Evolutionary conservation across 1,284 basidiomycete species (phyloP).

Genomic region (Ustilago xerochloae): DNA sequence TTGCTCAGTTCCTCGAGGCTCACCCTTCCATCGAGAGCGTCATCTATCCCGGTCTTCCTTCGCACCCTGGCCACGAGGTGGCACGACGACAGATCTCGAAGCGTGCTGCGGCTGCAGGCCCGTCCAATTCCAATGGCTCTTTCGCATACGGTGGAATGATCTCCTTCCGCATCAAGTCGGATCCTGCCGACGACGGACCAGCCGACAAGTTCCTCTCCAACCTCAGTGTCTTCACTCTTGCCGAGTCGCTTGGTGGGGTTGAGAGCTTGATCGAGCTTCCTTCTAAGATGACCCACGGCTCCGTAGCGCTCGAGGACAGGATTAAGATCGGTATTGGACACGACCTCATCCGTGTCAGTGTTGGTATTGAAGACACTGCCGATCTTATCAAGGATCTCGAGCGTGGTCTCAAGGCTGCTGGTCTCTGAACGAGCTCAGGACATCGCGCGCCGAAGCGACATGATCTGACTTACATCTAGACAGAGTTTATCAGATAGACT

Average conservation of each 20-base stretch:
- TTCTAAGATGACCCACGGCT: conserved; percentile 69
- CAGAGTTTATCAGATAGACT: conserved; percentile 9
- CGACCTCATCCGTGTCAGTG: conserved; percentile 82
- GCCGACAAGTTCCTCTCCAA: conserved; percentile 79
- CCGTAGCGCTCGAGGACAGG: conserved; percentile 77
- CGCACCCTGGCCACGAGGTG: conserved; percentile 56
- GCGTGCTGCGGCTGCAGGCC: conserved; percentile 49
- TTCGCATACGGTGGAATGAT: conserved; percentile 70
- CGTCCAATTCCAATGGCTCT: conserved; percentile 20
- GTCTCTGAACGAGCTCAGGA: conserved; percentile 10
- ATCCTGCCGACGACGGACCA: conserved; percentile 65
- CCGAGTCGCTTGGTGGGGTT: conserved; percentile 90
- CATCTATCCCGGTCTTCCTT: conserved; percentile 80
- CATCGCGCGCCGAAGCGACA: neutral
- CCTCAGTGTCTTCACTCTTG: conserved; percentile 81
- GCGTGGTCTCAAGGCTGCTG: conserved; percentile 73
- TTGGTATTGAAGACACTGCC: conserved; percentile 87
- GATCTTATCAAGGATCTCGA: conserved; percentile 83
- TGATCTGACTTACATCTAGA: neutral
- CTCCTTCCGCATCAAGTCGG: conserved; percentile 68
- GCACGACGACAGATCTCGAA: conserved; percentile 53
- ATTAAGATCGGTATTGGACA: conserved; percentile 74
- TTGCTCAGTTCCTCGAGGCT: conserved; percentile 77
- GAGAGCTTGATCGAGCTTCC: conserved; percentile 83
- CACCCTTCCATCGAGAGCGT: conserved; percentile 77